phyloP scores from a whole-genome alignment of 2,329 filamentous ascomycete genomes.

The Diaporthe helianthi region DNA sequence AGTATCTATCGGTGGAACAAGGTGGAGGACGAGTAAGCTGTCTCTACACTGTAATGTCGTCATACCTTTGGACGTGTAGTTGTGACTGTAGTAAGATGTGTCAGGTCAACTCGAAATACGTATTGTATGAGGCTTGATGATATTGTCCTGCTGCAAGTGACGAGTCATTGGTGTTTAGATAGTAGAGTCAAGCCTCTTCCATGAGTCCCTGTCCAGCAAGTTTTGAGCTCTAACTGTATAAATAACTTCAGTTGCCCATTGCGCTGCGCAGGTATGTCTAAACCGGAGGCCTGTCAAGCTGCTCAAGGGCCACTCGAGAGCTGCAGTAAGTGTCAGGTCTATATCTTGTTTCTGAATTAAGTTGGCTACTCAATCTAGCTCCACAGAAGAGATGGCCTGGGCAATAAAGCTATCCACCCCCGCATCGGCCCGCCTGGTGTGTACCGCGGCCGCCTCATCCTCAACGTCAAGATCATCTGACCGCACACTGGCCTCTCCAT shows the following conservation, averaged over 20 bases:
- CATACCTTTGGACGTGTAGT: not conserved
- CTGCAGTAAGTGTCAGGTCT: not conserved
- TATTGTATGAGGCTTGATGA: not conserved
- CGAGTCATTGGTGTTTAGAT: not conserved
- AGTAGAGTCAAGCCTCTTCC: not conserved
- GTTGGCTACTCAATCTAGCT: constrained; percentile 40
- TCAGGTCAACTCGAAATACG: not conserved
- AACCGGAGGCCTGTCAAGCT: not conserved
- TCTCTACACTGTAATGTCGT: too few species aligned
- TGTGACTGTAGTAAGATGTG: not conserved
- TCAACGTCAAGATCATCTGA: constrained; percentile 28
- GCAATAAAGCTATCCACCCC: constrained; percentile 41
- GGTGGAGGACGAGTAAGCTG: too few species aligned
- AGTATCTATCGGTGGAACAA: too few species aligned
- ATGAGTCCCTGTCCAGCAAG: not conserved
- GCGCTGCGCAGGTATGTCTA: too few species aligned
- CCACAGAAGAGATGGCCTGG: constrained; percentile 42
- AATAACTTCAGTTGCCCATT: too few species aligned
- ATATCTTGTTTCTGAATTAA: constrained; percentile 3
- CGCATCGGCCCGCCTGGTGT: constrained; percentile 8
- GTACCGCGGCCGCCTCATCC: constrained; percentile 1
- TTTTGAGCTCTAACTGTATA: too few species aligned
- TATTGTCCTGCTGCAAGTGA: not conserved
- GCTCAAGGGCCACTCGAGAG: too few species aligned
- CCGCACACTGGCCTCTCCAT: constrained; percentile 45